Evolutionary conservation across 2,329 filamentous ascomycete genomes (phyloP).

Genomic region (Ophiocordyceps camponoti-floridani): DNA sequence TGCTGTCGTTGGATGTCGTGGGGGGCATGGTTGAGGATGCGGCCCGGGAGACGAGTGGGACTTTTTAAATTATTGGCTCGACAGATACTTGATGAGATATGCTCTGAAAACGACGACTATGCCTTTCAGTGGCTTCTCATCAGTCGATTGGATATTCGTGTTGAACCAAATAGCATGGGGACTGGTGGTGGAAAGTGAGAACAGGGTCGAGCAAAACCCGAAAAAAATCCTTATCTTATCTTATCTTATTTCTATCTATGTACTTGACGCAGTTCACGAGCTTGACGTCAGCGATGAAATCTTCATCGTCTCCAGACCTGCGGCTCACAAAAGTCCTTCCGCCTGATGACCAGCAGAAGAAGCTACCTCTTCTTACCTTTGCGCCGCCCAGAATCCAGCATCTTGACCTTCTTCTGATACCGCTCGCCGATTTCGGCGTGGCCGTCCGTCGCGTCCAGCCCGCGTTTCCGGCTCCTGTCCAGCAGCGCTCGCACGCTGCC

Average conservation of each 20-base stretch:
- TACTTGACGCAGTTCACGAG: too few relatives aligned
- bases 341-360: background rate
- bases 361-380: slow-evolving; percentile 22
- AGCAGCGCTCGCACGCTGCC: slow-evolving; percentile 42
- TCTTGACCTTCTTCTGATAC: slow-evolving; percentile 53
- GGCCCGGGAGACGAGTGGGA: too few relatives aligned
- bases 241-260: background rate
- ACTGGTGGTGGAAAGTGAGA: background rate
- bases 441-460: slow-evolving; percentile 48
- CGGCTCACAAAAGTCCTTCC: background rate
- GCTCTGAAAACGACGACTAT: too few relatives aligned
- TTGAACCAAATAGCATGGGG: too few relatives aligned
- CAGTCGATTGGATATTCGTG: too few relatives aligned
- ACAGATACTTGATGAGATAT: too few relatives aligned
- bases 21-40: background rate
- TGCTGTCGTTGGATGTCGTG: background rate
- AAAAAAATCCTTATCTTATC: background rate
- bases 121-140: too few relatives aligned
- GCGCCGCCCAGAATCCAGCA: slow-evolving; percentile 26
- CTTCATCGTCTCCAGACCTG: background rate
- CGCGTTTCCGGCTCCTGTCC: slow-evolving; percentile 77
- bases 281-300: too few relatives aligned
- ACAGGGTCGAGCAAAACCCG: background rate
- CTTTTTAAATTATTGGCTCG: too few relatives aligned
- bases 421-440: slow-evolving; percentile 52